Evolutionary conservation across 2,329 filamentous ascomycete species (phyloP), one percentile per base, ranked within the genome.

Genomic region (Alternaria sp.): DNA sequence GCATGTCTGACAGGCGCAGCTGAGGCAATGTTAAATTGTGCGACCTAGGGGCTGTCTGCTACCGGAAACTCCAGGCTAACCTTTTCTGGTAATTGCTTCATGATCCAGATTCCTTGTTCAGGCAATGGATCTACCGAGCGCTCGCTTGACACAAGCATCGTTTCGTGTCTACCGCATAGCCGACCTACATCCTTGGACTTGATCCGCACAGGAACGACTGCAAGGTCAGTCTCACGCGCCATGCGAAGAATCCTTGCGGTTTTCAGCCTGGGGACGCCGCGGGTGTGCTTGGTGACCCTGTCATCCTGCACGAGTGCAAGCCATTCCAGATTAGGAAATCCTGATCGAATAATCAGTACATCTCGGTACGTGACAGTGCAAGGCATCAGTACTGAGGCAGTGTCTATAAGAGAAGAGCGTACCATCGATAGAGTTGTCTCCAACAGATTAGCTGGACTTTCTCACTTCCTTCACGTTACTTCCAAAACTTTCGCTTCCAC

Each of bases 301-400:
- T 32, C 26, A 26, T 47, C 26, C 11, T 47, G 9, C 28, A 18
- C 7, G 12, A 47, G n/a, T 22, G 12, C 11, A 47, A 22, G 18
- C 51, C 32, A 54, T 52, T 30, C 53, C 54, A 6, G 1, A 47
- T 55, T 5, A 7, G 48, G 55, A 7, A 59, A 51, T 55, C 16
- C 18, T 57, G 64, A 67, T 67, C 51, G 52, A 52, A 59, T 65
- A 63, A 67, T 67, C 64, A 38, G 8, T 4, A 22, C n/a, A 16
- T 38, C 16, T n/a, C 30, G 24, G 11, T 30, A 47, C 7, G 44
- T n/a, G 26, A 47, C 6, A 14, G 44, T 32, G 18, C n/a, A 3
- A 47, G 44, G 26, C 6, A 20, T 47, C 18, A 12, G 9, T 4
- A n/a, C n/a, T 5, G 11, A 14, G 28, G 44, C 44, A 5, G 26